A percentile compares a stretch with the other conserved stretches of the same genome.
Evolutionary conservation across 768 basidiomycete species (phyloP).

Genomic region (Austroboletus eburneus): DNA sequence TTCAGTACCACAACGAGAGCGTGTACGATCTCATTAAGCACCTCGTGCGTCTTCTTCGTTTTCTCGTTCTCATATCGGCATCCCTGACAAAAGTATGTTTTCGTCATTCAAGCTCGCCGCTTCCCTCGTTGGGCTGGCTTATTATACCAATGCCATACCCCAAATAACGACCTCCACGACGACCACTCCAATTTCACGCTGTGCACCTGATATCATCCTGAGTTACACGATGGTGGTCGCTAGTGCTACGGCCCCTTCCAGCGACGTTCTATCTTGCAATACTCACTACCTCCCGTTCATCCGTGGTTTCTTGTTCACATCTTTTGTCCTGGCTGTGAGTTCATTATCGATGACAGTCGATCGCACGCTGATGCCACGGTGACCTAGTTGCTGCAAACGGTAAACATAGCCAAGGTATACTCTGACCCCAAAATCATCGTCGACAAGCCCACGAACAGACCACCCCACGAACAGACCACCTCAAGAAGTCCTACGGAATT

Average conservation of each 20-base stretch:
- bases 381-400: constrained; percentile 80
- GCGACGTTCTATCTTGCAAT: constrained; percentile 57
- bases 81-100: no score
- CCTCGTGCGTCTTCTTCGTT: constrained; percentile 47
- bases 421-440: constrained; percentile 85
- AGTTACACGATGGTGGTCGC: constrained; percentile 60
- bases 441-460: constrained; percentile 79
- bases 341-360: no score
- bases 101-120: constrained; percentile 10
- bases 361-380: no score
- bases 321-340: constrained; percentile 76
- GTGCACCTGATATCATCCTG: constrained; percentile 32
- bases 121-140: constrained; percentile 12
- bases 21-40: constrained; percentile 80
- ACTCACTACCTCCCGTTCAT: constrained; percentile 60
- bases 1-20: constrained; percentile 82
- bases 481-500: constrained; percentile 80
- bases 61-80: no score
- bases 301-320: constrained; percentile 74
- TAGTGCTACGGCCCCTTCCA: constrained; percentile 53
- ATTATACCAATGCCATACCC: constrained; percentile 15
- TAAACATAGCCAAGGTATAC: constrained; percentile 73
- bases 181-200: constrained; percentile 9
- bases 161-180: constrained; percentile 6
- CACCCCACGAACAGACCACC: constrained; percentile 50